These are phyloP conservation scores for Samsoniella hepiali DNA, from an alignment of 2,329 filamentous ascomycete genomes.

Conservation along the genomic window DNA sequence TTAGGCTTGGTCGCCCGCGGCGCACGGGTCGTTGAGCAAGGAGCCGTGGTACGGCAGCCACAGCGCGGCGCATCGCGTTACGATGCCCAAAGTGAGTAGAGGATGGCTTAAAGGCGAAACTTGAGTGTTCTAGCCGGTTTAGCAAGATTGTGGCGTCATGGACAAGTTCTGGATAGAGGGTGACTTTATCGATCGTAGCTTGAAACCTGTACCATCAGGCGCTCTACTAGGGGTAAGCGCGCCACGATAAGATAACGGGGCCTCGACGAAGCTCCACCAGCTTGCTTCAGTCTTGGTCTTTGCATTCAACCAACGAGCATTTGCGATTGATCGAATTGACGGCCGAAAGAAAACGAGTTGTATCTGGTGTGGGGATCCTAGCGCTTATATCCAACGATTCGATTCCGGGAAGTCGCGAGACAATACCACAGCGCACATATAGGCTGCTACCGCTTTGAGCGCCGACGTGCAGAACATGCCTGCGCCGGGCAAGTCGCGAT, in stretches of 20 bases:
- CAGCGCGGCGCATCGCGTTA: conserved; percentile 7
- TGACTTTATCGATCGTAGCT: conserved; percentile 19
- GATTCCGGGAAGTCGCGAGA: conserved; percentile 2
- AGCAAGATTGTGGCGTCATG: neutral
- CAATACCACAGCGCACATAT: conserved; percentile 8
- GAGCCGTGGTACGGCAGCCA: conserved; percentile 17
- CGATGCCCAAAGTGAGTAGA: neutral
- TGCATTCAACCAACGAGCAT: conserved; percentile 1
- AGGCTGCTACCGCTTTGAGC: conserved; percentile 10
- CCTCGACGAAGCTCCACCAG: conserved; percentile 12
- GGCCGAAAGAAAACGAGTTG: neutral
- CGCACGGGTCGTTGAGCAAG: conserved; percentile 3
- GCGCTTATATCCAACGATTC: neutral
- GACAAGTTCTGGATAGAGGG: neutral
- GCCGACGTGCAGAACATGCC: conserved; percentile 45
- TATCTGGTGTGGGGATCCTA: neutral
- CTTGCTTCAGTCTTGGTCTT: conserved; percentile 1
- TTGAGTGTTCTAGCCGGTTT: neutral
- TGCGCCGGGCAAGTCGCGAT: conserved; percentile 68
- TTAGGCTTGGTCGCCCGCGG: neutral
- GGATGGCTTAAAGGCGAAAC: neutral
- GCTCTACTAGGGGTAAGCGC: neutral
- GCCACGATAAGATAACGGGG: conserved; percentile 11
- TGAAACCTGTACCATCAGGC: neutral
- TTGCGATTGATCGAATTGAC: conserved; percentile 1